phyloP scores from a whole-genome alignment of 2,329 filamentous ascomycete species.

The Ophiognomonia clavigignenti-juglandacearum region DNA sequence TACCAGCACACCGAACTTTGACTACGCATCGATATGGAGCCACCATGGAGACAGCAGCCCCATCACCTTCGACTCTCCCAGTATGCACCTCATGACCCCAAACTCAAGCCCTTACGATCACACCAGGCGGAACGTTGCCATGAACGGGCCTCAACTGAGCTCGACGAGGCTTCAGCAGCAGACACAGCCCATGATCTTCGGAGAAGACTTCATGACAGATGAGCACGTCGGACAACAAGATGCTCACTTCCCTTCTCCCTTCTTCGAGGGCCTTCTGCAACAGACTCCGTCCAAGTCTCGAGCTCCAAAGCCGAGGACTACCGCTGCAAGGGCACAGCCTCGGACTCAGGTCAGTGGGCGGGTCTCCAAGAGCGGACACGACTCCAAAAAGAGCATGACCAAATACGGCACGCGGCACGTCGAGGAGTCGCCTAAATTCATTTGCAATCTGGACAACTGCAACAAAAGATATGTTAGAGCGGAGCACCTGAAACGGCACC shows the following conservation, averaged over 20 bases:
- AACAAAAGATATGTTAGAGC: constrained; percentile 11
- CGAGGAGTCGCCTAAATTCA: too few species aligned
- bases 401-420: too few species aligned
- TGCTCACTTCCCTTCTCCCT: too few species aligned
- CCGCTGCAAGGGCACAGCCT: neutral
- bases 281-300: constrained; percentile 10
- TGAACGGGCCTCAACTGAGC: constrained; percentile 14
- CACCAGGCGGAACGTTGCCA: constrained; percentile 10
- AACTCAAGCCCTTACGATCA: constrained; percentile 9
- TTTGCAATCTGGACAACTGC: neutral
- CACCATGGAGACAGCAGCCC: constrained; percentile 12
- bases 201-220: too few species aligned
- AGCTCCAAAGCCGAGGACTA: constrained; percentile 7
- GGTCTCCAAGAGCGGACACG: constrained; percentile 12
- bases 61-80: constrained; percentile 12
- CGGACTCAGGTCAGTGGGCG: constrained; percentile 4
- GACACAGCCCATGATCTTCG: too few species aligned
- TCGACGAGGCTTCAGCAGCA: constrained; percentile 13
- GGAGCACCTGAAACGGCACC: constrained; percentile 15
- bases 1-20: constrained; percentile 5
- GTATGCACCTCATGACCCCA: constrained; percentile 9
- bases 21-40: constrained; percentile 13
- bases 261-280: neutral
- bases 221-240: too few species aligned
- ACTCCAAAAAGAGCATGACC: neutral